Base-by-base conservation (phyloP, 306 rosid genomes). In the Vigna trinervia region DNA sequence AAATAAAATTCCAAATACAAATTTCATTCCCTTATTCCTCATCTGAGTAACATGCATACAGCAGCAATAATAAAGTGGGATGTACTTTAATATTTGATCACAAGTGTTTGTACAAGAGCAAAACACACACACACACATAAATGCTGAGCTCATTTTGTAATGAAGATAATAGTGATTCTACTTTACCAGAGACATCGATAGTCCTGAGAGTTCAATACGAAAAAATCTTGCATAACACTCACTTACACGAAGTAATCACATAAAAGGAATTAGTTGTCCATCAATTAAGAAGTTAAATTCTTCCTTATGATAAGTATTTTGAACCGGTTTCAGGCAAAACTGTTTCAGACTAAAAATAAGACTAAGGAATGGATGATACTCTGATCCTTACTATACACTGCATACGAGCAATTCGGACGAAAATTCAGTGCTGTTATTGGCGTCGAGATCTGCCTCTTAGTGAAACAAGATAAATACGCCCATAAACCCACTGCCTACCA, bases 401-500 rank as follows among this genome's bases (percentile, higher is more conserved):
- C 75, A 60, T 13, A 4, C 23, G 41, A 54, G 69, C 30, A 59
- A 41, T 39, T 45, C 70, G 79, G 61, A 65, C 62, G 75, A 77
- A 72, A 30, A 38, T 59, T 86, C 79, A 89, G 68, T 63, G 36
- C 78, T 69, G 72, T 84, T 86, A 87, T 76, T 87, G 88, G 48
- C 23, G 79, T 68, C 83, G 74, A 19, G 87, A 76, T 74, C 84
- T 79, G 67, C 89, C 79, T 79, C 78, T 74, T 26, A 73, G 67
- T 1, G 92, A 86, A 79, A 95, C 98, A 23, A 96, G 91, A 84
- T 87, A 91, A 78, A 96, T 86, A 50, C 94, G 96, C 41, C 99
- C 98, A 14, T 96, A 85, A 57, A 91, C 90, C 99, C 99, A 91
- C 69, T 87, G 85, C 82, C 96, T 90, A 46, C 93, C 93, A 10